Base-by-base conservation (phyloP, 1,139 yeast genomes). In the Meyerozyma smithsonii region DNA sequence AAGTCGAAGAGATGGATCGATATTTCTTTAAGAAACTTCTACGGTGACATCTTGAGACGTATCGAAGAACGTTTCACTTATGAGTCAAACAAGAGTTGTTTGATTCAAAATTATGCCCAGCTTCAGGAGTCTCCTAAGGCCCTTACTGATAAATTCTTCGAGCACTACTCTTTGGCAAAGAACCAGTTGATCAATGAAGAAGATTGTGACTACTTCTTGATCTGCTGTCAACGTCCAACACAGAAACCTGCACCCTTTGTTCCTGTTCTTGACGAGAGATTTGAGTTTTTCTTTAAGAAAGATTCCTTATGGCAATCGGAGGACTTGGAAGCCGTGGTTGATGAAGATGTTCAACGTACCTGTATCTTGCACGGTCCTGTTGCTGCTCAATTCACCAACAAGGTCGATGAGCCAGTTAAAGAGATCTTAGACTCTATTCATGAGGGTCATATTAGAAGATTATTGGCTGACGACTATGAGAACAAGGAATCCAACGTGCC, bases 221-320 rank as follows among this genome's bases (percentile, higher is more conserved):
- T 79, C 62, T 75, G 86, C 55, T 87, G 96, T 61, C 76, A 81
- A 49, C 81, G 83, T 61, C 96, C 96, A 53, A 61, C 71, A 45
- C 97, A 90, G 70, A 92, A 92, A 70, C 99, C 99, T 35, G 97
- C 89, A 60, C 98, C 98, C 47, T 92, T 92, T 58, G 90, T 92
- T 52, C 99, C 99, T 38, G 85, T 88, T 21, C 76, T 92, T 63
- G 96, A 94, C 59, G 95, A 87, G 52, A 84, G 88, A 69, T 89
- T 92, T 57, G 97, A 92, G 65, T 84, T 83, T 60, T 92, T 86
- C 78, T 94, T 92, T 79, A 92, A 92, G 81, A 92, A 92, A 73
- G 99, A 92, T 66, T 90, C 97, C 37, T 77, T 92, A 61, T 92
- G 98, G 98, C 99, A 92, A 76, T 86, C 96, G 28, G 98, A 92